Evolutionary conservation across 129 eudicot species (phyloP), one percentile per base, ranked within the genome.

Genomic region (Lactuca sativa): DNA sequence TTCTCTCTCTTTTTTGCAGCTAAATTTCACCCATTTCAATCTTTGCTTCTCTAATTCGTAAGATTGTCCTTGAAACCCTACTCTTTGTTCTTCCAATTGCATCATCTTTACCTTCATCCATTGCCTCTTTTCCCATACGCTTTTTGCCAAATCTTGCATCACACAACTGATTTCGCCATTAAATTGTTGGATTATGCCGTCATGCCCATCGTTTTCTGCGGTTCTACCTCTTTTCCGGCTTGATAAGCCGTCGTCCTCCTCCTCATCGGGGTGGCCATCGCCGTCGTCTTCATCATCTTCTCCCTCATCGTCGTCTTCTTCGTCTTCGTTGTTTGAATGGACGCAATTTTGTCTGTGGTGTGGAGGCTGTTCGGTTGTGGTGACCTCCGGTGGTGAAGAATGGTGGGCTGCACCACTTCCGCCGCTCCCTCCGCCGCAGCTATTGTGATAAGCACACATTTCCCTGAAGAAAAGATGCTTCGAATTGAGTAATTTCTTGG

Each of bases 381-480:
- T 6, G 12, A 60, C 57, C 33, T 85, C 86, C 0, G 83, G 83
- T 1, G 86, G 83, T 8, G 84, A 77, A 7, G 70, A 80, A 8
- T 67, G 88, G 60, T 69, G 75, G 1, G 62, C 80, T 9, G 37
- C 64, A 36, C 78, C 78, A 14, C 73, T 59, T 3, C 51, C 60
- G 7, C 62, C 74, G 12, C 70, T 30, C 6, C 77, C 75, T n/a
- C 47, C 66, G 15, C 75, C 69, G 56, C 96, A 89, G 65, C 90
- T 89, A 47, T 85, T 89, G 37, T 89, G 95, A 56, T 92, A 92
- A 71, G 96, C 95, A 71, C 98, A 92, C 98, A 92, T 92, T 74
- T 92, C 98, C 80, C 95, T 66, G 79, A 92, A 92, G 60, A 86
- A 92, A 76, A 92, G 83, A 59, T 92, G 98, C 84, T 92, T 92